Percentiles rank a stretch among this genome's conserved stretches.
phyloP scores from a whole-genome alignment of 1,139 yeast species.

The Saccharomyces hybrid region DNA sequence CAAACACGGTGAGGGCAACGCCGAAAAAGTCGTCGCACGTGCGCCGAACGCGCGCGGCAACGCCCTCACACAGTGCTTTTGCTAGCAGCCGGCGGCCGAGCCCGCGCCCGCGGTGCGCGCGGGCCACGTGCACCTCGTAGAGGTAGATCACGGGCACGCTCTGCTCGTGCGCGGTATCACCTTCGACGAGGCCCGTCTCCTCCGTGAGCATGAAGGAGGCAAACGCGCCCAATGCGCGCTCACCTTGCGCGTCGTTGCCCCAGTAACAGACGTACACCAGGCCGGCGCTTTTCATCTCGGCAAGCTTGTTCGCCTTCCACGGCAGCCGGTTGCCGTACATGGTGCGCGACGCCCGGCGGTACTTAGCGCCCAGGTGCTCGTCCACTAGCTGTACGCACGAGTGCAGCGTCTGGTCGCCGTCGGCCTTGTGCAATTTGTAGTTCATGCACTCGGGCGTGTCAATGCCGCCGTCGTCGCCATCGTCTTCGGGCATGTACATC shows the following conservation, averaged over 20 bases:
- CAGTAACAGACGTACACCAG: constrained; percentile 23
- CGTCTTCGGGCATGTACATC: not conserved
- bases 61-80: not conserved
- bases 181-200: constrained; percentile 14
- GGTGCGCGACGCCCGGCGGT: constrained; percentile 12
- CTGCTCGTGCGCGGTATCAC: constrained; percentile 1
- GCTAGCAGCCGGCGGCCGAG: constrained; percentile 12
- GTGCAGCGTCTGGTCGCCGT: not conserved
- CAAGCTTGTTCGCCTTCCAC: constrained; percentile 23
- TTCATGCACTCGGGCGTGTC: not conserved
- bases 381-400: constrained; percentile 14
- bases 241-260: constrained; percentile 3
- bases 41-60: not conserved
- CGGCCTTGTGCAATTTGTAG: not conserved
- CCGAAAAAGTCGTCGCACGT: constrained; percentile 9
- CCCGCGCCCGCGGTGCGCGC: constrained; percentile 12
- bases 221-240: constrained; percentile 11
- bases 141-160: constrained; percentile 16
- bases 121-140: constrained; percentile 25
- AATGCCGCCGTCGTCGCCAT: not conserved
- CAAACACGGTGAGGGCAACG: constrained; percentile 27
- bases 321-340: constrained; percentile 17
- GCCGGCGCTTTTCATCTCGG: constrained; percentile 24
- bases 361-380: constrained; percentile 22
- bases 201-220: constrained; percentile 24